phyloP scores from a whole-genome alignment of 108 stramenopile species.

The Skeletonema grethae region DNA sequence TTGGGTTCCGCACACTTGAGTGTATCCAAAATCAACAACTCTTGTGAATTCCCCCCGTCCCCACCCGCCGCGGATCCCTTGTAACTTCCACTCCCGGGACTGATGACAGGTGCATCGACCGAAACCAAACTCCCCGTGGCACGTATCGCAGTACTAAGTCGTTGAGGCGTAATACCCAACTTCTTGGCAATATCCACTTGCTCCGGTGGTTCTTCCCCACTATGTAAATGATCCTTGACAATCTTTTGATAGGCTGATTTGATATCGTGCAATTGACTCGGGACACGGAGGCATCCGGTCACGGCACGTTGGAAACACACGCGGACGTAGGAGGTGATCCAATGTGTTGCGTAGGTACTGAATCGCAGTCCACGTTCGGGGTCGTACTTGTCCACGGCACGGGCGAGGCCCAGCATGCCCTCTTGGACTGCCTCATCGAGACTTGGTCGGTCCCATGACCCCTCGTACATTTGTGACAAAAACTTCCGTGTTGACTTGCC shows the following conservation, averaged over 20 bases:
- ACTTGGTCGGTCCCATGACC: constrained; percentile 58
- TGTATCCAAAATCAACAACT: constrained; percentile 46
- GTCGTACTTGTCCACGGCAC: constrained; percentile 81
- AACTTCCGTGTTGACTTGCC: background rate
- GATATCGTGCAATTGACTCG: constrained; percentile 59
- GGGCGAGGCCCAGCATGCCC: constrained; percentile 77
- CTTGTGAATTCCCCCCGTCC: constrained; percentile 41
- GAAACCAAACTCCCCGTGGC: constrained; percentile 56
- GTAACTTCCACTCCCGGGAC: constrained; percentile 35
- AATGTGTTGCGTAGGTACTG: constrained; percentile 85
- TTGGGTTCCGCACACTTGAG: constrained; percentile 47
- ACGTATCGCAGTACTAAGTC: constrained; percentile 63
- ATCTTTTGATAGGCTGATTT: constrained; percentile 62
- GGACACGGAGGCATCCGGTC: constrained; percentile 66
- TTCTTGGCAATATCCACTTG: constrained; percentile 55
- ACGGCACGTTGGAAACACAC: constrained; percentile 61
- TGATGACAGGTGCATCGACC: constrained; percentile 56
- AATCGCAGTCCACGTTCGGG: constrained; percentile 70
- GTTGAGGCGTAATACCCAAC: constrained; percentile 49
- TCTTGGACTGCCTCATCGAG: constrained; percentile 88
- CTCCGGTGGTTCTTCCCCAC: constrained; percentile 27
- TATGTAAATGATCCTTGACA: constrained; percentile 50
- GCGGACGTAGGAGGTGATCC: constrained; percentile 77
- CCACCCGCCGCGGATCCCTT: constrained; percentile 63
- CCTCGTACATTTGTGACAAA: constrained; percentile 47